Percentiles rank a stretch among this genome's conserved stretches.
These are phyloP conservation scores for Eucalyptus curtisii DNA, from an alignment of 345 rosid species.

Conservation along the genomic window DNA sequence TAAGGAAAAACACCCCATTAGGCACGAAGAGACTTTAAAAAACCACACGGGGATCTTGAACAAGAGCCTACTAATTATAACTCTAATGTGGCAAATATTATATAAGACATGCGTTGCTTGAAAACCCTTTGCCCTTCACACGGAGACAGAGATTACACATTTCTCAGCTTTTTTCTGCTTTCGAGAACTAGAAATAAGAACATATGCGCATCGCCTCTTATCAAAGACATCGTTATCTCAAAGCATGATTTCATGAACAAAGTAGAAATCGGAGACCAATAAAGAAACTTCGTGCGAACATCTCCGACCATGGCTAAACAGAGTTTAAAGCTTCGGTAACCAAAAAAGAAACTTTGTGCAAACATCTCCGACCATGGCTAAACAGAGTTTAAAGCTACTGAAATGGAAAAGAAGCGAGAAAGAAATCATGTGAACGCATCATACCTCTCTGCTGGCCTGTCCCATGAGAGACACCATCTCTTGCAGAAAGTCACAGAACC, in stretches of 20 bases:
- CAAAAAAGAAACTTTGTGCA: not conserved
- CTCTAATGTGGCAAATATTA: not conserved
- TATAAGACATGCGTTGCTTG: not conserved
- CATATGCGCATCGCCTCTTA: not conserved
- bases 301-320: not conserved
- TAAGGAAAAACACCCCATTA: not conserved
- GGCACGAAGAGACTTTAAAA: not conserved
- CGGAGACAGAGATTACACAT: not conserved
- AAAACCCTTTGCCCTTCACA: not conserved
- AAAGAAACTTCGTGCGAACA: not conserved
- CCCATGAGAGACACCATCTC: conserved; percentile 43
- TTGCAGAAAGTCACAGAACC: conserved; percentile 32
- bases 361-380: not conserved
- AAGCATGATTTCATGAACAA: not conserved
- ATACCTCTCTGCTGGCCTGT: conserved; percentile 26
- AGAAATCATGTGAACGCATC: not conserved
- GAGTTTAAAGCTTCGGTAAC: not conserved
- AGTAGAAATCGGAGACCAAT: not conserved
- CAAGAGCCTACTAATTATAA: not conserved
- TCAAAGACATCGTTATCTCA: not conserved
- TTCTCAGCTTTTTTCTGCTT: not conserved
- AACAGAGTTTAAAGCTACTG: not conserved
- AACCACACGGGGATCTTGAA: not conserved
- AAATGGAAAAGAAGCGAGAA: not conserved
- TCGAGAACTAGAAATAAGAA: not conserved